Base-by-base conservation (phyloP, 176 grass and related monocot genomes). In the Phoenix dactylifera region DNA sequence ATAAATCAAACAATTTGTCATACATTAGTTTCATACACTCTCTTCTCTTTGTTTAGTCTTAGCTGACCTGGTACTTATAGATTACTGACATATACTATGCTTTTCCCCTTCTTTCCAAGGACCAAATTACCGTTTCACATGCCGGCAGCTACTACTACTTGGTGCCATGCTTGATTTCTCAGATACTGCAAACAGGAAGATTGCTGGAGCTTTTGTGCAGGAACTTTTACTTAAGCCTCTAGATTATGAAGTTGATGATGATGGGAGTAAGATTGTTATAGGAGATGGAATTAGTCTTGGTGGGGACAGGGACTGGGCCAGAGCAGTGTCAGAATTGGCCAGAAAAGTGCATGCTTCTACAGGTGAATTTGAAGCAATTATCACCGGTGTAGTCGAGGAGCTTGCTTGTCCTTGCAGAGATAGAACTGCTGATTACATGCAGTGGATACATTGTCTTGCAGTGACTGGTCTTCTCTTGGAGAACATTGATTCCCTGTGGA, bases 131-230 rank as follows among this genome's bases (percentile, higher is more conserved):
- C 82, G 64, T 59, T 92, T 98, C 44, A 44, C 68, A 52, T 80
- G 84, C 17, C 85, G 82, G 15, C 87, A 98, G 73, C 73, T 98
- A 16, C 70, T 98, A 68, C 64, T 98, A 55, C 81, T 98, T 50
- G 87, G 93, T 80, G 77, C 74, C 67, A 82, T 92, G 81, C 79
- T 98, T 51, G 87, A 98, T n/a, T 98, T 83, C 53, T 98, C 93
- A 58, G 93, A 98, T 80, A 81, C 59, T 26, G 70, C 66, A 76
- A 98, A 88, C 52, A 69, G 84, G 35, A 98, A 92, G 73, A 55
- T 77, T 51, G 93, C 84, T 4, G 69, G 84, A 64, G 77, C 76
- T 68, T 98, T 98, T 78, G 71, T 92, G 26, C 64, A 72, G 24
- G 81, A 90, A 30, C 87, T 98, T 77, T 72, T 98, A 26, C 64